Percentiles rank a stretch among this genome's conserved stretches.
These are phyloP conservation scores for Ophioceras dolichostomum DNA, from an alignment of 2,329 filamentous ascomycete genomes.

Conservation along the genomic window DNA sequence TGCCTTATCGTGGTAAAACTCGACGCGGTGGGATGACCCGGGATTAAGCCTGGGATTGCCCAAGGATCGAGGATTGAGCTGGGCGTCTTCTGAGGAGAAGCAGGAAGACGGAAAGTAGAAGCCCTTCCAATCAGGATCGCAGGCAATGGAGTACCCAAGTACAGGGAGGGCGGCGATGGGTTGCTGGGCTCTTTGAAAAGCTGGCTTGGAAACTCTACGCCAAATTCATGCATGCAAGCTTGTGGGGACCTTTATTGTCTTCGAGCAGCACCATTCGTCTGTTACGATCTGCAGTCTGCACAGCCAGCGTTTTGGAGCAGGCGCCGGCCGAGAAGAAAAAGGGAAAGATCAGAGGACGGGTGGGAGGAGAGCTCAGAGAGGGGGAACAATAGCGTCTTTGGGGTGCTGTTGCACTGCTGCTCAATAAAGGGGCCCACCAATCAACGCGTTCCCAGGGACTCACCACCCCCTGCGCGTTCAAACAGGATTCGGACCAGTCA, in stretches of 20 bases:
- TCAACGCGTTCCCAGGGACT: not conserved
- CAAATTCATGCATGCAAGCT: not conserved
- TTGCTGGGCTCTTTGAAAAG: not conserved
- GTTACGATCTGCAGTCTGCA: not conserved
- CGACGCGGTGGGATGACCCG: constrained; percentile 2
- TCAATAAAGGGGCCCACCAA: not conserved
- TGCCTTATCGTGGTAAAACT: constrained; percentile 17
- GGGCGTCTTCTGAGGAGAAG: not conserved
- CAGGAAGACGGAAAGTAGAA: not conserved
- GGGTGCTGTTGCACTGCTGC: no score
- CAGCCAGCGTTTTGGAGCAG: not conserved
- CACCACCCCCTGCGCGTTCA: not conserved
- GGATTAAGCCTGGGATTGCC: not conserved
- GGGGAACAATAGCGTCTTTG: no score
- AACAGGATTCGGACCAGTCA: no score
- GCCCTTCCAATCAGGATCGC: not conserved
- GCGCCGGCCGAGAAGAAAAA: not conserved
- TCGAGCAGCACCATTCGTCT: no score
- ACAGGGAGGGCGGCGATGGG: not conserved
- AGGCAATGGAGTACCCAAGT: no score
- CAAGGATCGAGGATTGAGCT: not conserved
- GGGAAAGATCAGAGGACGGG: not conserved
- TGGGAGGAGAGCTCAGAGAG: no score
- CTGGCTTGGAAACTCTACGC: not conserved
- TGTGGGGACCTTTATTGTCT: no score